phyloP scores from a whole-genome alignment of 2,329 filamentous ascomycete genomes.

The Mycosphaerella arachidis region DNA sequence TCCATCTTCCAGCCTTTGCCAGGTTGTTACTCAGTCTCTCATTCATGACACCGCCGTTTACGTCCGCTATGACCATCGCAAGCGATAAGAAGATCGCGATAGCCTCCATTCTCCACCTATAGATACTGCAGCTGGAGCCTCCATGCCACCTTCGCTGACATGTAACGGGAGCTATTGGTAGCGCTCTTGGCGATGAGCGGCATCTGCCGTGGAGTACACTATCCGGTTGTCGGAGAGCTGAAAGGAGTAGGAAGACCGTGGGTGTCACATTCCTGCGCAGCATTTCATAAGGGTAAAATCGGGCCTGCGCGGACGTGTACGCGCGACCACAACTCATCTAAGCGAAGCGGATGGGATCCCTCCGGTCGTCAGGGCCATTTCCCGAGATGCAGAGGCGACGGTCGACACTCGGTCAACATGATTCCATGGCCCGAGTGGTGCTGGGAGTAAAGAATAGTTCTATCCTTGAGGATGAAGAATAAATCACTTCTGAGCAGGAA shows the following conservation, averaged over 20 bases:
- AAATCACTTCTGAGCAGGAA: background rate
- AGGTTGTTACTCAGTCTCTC: background rate
- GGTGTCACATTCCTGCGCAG: background rate
- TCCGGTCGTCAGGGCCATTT: background rate
- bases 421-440: background rate
- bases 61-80: background rate
- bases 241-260: conserved; percentile 2
- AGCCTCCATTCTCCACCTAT: background rate
- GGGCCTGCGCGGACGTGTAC: background rate
- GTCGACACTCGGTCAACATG: conserved; percentile 1
- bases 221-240: background rate
- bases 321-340: background rate
- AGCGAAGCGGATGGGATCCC: conserved; percentile 6
- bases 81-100: conserved; percentile 1
- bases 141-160: background rate
- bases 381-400: background rate
- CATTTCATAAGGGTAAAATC: background rate
- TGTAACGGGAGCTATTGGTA: conserved; percentile 1
- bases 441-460: background rate
- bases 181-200: background rate
- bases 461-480: background rate
- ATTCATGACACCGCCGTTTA: background rate
- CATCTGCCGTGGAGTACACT: background rate
- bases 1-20: background rate
- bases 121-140: background rate